A percentile compares a stretch with the other conserved stretches of the same genome.
phyloP scores from a whole-genome alignment of 257 asterid genomes.

The Capsicum chinense region DNA sequence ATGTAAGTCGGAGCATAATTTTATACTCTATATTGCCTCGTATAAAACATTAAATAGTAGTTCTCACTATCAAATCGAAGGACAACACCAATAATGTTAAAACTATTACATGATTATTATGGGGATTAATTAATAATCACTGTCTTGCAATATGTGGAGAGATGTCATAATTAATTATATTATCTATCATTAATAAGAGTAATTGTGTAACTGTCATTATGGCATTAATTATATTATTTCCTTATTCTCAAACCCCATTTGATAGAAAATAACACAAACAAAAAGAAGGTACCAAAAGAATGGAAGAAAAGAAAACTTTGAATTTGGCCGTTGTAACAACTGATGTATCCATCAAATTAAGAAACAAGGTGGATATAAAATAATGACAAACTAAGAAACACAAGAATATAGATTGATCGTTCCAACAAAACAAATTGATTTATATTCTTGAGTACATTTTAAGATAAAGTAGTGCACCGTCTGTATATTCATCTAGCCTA shows the following conservation, averaged over 20 bases:
- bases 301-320: not conserved
- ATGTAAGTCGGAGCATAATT: not conserved
- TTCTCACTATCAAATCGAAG: not conserved
- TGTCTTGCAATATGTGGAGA: not conserved
- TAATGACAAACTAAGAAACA: conserved; percentile 26
- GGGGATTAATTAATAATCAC: not conserved
- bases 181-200: not conserved
- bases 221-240: not conserved
- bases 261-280: not conserved
- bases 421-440: conserved; percentile 24
- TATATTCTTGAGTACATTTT: conserved; percentile 8
- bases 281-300: not conserved
- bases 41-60: not conserved
- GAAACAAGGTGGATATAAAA: not conserved
- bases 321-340: not conserved
- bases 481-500: conserved; percentile 19
- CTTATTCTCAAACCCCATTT: not conserved
- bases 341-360: not conserved
- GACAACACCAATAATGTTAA: not conserved
- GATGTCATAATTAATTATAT: not conserved
- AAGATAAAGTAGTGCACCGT: conserved; percentile 38
- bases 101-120: not conserved
- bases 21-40: not conserved
- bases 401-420: conserved; percentile 28
- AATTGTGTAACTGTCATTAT: not conserved